Evolutionary conservation across 352 stramenopile genomes (phyloP).

Genomic region (Globisporangium uncinulatum): DNA sequence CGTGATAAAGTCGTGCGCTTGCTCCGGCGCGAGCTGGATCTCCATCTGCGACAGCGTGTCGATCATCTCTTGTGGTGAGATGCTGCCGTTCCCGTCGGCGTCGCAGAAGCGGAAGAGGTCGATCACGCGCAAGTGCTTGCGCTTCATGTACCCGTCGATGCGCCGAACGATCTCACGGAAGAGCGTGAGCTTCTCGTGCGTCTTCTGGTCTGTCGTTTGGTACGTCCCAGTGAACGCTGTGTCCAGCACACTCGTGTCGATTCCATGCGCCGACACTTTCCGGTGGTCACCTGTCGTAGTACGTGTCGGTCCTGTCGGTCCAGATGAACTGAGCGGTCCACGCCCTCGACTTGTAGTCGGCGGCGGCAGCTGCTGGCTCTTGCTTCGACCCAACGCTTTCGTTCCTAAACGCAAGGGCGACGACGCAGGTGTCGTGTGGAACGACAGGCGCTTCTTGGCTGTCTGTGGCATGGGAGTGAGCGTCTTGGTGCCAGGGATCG

Average conservation of each 20-base stretch:
- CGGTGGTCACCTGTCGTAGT: neutral
- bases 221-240: slow-evolving; percentile 46
- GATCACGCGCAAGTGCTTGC: slow-evolving; percentile 78
- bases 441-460: slow-evolving; percentile 6
- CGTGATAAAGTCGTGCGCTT: slow-evolving; percentile 63
- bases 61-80: slow-evolving; percentile 77
- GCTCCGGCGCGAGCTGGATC: slow-evolving; percentile 62
- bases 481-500: slow-evolving; percentile 41
- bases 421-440: neutral
- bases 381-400: slow-evolving; percentile 9
- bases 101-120: slow-evolving; percentile 86
- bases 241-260: slow-evolving; percentile 17
- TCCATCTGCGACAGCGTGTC: slow-evolving; percentile 82
- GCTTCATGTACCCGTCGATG: slow-evolving; percentile 83
- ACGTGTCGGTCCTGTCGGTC: no score
- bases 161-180: slow-evolving; percentile 73
- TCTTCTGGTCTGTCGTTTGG: slow-evolving; percentile 59
- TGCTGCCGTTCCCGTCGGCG: slow-evolving; percentile 69
- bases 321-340: no score
- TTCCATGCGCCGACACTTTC: neutral
- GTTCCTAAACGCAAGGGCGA: neutral
- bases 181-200: slow-evolving; percentile 60
- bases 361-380: slow-evolving; percentile 7
- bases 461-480: slow-evolving; percentile 8
- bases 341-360: slow-evolving; percentile 1